These are phyloP conservation scores for Fonsecaea pugnacius DNA, from an alignment of 2,329 filamentous ascomycete species.

Conservation along the genomic window DNA sequence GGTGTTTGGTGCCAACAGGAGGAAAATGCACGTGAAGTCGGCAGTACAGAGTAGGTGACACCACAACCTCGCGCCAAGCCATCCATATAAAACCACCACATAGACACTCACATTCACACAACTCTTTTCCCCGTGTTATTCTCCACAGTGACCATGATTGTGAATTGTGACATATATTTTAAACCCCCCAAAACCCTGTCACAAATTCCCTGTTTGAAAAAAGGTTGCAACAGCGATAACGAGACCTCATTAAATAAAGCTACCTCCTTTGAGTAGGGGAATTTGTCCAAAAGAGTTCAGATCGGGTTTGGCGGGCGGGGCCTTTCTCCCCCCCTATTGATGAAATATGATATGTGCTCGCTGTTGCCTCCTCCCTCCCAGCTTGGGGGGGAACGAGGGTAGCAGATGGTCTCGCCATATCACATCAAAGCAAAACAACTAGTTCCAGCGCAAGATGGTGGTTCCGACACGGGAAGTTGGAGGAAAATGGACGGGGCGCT, in stretches of 20 bases:
- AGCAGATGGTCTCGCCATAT: conserved; percentile 6
- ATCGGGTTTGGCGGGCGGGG: conserved; percentile 2
- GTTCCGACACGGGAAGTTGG: background rate
- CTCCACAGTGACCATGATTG: too few relatives aligned
- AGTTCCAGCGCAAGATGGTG: background rate
- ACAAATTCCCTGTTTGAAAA: background rate
- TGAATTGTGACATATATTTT: background rate
- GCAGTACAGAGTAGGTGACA: too few relatives aligned
- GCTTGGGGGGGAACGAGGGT: background rate
- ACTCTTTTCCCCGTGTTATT: background rate
- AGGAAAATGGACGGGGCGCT: background rate
- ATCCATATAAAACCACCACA: too few relatives aligned
- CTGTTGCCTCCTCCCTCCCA: background rate
- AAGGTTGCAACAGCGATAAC: background rate
- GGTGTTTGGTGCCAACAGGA: too few relatives aligned
- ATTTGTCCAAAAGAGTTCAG: background rate
- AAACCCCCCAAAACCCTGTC: background rate
- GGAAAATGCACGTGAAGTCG: too few relatives aligned
- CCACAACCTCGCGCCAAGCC: too few relatives aligned
- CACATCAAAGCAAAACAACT: background rate
- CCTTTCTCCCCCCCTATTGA: background rate
- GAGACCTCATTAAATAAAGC: background rate
- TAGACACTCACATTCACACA: too few relatives aligned
- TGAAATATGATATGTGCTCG: background rate
- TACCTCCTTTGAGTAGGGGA: background rate